Evolutionary conservation across 108 stramenopile genomes (phyloP), one percentile per base, ranked within the genome.

Genomic region (Stephanodiscus minutulus): DNA sequence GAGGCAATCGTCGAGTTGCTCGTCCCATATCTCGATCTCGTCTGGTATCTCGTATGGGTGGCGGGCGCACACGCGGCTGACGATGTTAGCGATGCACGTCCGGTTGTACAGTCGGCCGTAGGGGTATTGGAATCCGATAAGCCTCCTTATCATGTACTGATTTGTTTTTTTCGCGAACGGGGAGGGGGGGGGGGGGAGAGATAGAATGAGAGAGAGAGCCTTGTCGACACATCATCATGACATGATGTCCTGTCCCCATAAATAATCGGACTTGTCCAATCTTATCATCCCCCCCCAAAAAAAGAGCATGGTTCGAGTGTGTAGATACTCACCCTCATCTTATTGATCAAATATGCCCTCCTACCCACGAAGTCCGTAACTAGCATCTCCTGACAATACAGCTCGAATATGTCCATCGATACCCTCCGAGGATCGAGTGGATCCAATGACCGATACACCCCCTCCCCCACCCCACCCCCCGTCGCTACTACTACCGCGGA

Each of bases 331-430:
- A 79, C 78, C 61, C 60, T 79, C 71, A 66, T 70, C 58, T 81
- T 70, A 2, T 60, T 31, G 4, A 70, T 61, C 55, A 81, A 56
- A 53, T 64, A 81, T 15, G 64, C 73, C 64, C 73, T 74, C 64
- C 80, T 74, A 33, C 52, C 58, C 46, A 81, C 63, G 12, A 17
- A 27, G 17, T 41, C 6, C 43, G 68, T 62, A 48, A 20, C 61
- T 15, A 74, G 31, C 80, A 81, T 74, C 49, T 81, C 80, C 5
- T 74, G 60, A 71, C 80, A 70, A 66, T 81, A 81, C 52, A 70
- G 9, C 52, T 81, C 80, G 47, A 74, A 81, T 33, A 74, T 61
- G 57, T 81, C 80, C 41, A 74, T 50, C 12, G 80, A 64, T 28
- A 74, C 64, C 37, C 48, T 74, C 3, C 80, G 73, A n/a, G 73